phyloP scores from a whole-genome alignment of 257 asterid genomes.

The Ocimum tenuiflorum region DNA sequence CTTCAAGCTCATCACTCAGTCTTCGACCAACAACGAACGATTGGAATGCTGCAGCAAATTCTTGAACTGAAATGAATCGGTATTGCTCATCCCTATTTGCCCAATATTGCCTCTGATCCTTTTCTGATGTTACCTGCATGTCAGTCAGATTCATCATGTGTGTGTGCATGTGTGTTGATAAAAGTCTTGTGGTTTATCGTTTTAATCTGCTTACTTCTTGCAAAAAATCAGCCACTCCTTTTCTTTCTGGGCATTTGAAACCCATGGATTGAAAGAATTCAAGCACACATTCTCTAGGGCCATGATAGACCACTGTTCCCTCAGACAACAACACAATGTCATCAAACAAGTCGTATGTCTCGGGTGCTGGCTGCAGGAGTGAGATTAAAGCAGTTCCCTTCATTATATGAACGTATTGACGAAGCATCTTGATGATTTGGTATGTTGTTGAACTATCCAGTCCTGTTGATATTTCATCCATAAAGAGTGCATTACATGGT shows the following conservation, averaged over 20 bases:
- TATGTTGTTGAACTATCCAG: slow-evolving; percentile 42
- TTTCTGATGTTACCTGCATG: slow-evolving; percentile 46
- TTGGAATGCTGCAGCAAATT: slow-evolving; percentile 31
- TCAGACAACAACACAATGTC: slow-evolving; percentile 38
- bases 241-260: slow-evolving; percentile 40
- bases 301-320: slow-evolving; percentile 33
- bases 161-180: not conserved
- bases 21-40: slow-evolving; percentile 31
- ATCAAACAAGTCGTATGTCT: slow-evolving; percentile 38
- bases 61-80: slow-evolving; percentile 30
- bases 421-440: slow-evolving; percentile 30
- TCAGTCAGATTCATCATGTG: not conserved
- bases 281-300: slow-evolving; percentile 33
- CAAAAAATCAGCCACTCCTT: slow-evolving; percentile 44
- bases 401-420: slow-evolving; percentile 34
- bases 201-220: slow-evolving; percentile 33
- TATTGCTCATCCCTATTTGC: slow-evolving; percentile 29
- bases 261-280: slow-evolving; percentile 39
- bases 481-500: slow-evolving; percentile 39
- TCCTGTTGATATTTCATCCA: slow-evolving; percentile 46
- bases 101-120: slow-evolving; percentile 53
- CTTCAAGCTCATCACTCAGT: slow-evolving; percentile 43
- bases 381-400: slow-evolving; percentile 39
- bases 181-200: not conserved
- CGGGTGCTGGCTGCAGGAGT: slow-evolving; percentile 45